Conservation (phyloP, 2,329 filamentous ascomycete genomes). For the Penicillium corylophilum region DNA sequence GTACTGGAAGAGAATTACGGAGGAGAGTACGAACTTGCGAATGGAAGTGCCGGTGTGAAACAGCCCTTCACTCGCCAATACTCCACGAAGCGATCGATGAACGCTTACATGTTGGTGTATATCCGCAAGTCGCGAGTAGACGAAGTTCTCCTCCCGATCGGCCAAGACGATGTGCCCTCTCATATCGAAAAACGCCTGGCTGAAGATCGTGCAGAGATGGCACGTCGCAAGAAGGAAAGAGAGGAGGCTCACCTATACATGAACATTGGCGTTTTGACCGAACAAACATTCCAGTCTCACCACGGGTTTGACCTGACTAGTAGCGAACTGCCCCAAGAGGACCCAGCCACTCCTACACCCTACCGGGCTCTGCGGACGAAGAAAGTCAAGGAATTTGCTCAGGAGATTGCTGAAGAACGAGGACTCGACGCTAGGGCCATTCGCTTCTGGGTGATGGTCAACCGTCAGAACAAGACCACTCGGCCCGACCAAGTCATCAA, state of each 20-base stretch:
- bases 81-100: slow-evolving; percentile 70
- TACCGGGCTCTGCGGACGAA: slow-evolving; percentile 75
- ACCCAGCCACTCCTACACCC: slow-evolving; percentile 67
- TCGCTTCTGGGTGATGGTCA: slow-evolving; percentile 95
- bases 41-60: slow-evolving; percentile 57
- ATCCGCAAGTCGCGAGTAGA: slow-evolving; percentile 85
- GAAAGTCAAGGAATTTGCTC: slow-evolving; percentile 72
- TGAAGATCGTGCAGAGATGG: slow-evolving; percentile 74
- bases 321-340: slow-evolving; percentile 61
- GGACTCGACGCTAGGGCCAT: slow-evolving; percentile 67
- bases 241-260: slow-evolving; percentile 95
- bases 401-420: slow-evolving; percentile 68
- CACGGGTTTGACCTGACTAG: slow-evolving; percentile 79
- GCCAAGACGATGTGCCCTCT: slow-evolving; percentile 73
- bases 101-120: slow-evolving; percentile 99
- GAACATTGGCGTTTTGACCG: slow-evolving; percentile 75
- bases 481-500: slow-evolving; percentile 84
- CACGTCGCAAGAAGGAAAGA: slow-evolving; percentile 79
- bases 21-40: slow-evolving; percentile 69
- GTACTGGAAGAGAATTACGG: slow-evolving; percentile 96
- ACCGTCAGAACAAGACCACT: slow-evolving; percentile 94
- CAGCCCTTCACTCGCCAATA: slow-evolving; percentile 65
- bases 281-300: slow-evolving; percentile 76
- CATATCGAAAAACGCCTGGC: slow-evolving; percentile 78
- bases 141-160: slow-evolving; percentile 72